phyloP scores from a whole-genome alignment of 805 yeast genomes.

The Starmerella bombi region DNA sequence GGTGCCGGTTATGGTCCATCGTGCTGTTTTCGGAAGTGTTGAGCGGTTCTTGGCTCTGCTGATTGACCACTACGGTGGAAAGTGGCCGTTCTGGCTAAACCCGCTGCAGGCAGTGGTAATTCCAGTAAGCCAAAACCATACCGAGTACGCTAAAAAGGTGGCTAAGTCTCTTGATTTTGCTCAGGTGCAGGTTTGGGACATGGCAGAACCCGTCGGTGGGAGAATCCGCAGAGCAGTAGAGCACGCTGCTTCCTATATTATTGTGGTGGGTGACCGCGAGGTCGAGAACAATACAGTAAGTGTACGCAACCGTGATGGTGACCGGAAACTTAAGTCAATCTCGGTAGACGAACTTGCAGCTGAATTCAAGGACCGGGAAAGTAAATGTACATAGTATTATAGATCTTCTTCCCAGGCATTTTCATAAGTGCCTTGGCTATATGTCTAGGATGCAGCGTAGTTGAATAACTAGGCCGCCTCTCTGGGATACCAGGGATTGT shows the following conservation, averaged over 20 bases:
- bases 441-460: not conserved
- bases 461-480: not conserved
- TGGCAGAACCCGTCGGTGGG: slow-evolving; percentile 66
- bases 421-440: no score
- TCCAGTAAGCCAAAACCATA: slow-evolving; percentile 53
- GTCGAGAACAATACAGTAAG: slow-evolving; percentile 45
- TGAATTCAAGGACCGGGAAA: slow-evolving; percentile 31
- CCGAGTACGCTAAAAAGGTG: slow-evolving; percentile 40
- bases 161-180: slow-evolving; percentile 40
- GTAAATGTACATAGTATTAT: not conserved
- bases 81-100: slow-evolving; percentile 96
- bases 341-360: slow-evolving; percentile 39
- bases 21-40: slow-evolving; percentile 90
- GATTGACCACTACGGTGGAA: slow-evolving; percentile 79
- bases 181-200: slow-evolving; percentile 61
- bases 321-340: slow-evolving; percentile 33
- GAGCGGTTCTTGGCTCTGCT: slow-evolving; percentile 86
- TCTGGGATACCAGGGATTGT: no score
- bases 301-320: slow-evolving; percentile 42
- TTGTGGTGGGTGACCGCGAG: slow-evolving; percentile 84
- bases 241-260: slow-evolving; percentile 63
- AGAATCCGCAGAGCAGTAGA: slow-evolving; percentile 66
- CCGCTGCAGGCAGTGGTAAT: slow-evolving; percentile 81
- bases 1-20: slow-evolving; percentile 85
- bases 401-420: no score